Evolutionary conservation across 176 grass and related monocot genomes (phyloP), one percentile per base, ranked within the genome.

Genomic region (Musa acuminata): DNA sequence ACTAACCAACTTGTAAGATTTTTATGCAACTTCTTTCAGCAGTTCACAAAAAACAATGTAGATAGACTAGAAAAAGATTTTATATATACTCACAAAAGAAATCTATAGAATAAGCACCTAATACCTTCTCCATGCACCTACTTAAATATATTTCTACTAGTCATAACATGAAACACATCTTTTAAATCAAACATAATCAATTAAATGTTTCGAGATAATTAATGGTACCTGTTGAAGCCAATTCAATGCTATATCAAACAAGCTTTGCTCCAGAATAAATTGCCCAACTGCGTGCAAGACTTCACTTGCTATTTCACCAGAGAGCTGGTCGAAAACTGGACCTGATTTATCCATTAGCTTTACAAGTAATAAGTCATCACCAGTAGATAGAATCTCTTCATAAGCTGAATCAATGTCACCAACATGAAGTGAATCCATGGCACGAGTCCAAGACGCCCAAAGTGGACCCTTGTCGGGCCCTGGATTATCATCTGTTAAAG

Each of bases 261-360:
- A 99, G 75, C 75, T 94, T 67, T 99, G 88, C 80, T 99, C 95
- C 55, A 91, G 74, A 35, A 99, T 80, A 74, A 94, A 88, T 58
- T 94, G 95, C 23, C 90, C 90, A 78, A 91, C 80, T 29, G 84
- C 90, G 81, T 89, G 84, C 74, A 99, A 80, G 52, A 99, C 84
- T 79, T 99, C 90, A 24, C 85, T 99, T 49, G 84, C 88, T 22
- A 87, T 84, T 73, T 94, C 90, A 69, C 82, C 83, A 52, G 90
- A 91, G 77, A 99, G 80, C 83, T 94, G 88, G 71, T 99, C 86
- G 35, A 99, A 78, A 43, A 91, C 84, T 2, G 95, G 88, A 52
- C 94, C 94, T 53, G 90, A 93, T 86, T 98, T 91, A 73, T 98
- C 90, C 94, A 98, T 98, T 53, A 98, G 80, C 75, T 98, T 98